Conservation (phyloP, 805 yeast genomes). For the Wickerhamiella sorbophila region DNA sequence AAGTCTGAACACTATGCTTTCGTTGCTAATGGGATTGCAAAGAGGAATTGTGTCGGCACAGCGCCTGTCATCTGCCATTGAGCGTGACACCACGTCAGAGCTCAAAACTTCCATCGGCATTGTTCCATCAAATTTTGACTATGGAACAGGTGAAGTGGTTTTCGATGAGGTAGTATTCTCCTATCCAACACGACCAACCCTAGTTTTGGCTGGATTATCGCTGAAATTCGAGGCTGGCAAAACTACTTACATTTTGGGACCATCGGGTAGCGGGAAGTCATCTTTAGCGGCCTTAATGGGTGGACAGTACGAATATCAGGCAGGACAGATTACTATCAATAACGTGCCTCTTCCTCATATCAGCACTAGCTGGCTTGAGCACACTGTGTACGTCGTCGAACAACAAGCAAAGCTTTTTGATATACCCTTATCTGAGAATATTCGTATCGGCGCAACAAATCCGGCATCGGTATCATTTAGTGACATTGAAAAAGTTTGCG, state of each 20-base stretch:
- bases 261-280: constrained; percentile 90
- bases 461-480: constrained; percentile 18
- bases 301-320: constrained; percentile 36
- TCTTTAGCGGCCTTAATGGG: constrained; percentile 53
- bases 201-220: constrained; percentile 35
- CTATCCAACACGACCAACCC: constrained; percentile 44
- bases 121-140: constrained; percentile 4
- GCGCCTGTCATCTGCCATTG: constrained; percentile 33
- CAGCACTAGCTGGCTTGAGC: constrained; percentile 37
- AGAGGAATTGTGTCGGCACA: constrained; percentile 58
- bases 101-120: constrained; percentile 18
- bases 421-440: constrained; percentile 47
- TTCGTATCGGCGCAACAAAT: constrained; percentile 34
- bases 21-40: constrained; percentile 45
- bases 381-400: constrained; percentile 58
- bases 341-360: constrained; percentile 34
- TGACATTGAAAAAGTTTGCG: constrained; percentile 32
- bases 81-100: constrained; percentile 8
- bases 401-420: constrained; percentile 56
- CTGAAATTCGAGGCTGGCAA: constrained; percentile 33
- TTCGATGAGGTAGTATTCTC: constrained; percentile 29
- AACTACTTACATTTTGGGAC: constrained; percentile 60
- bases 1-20: constrained; percentile 39
- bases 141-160: constrained; percentile 5
- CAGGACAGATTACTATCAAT: constrained; percentile 49